Percentiles rank a stretch among this genome's conserved stretches.
These are phyloP conservation scores for Chrysanthemum seticuspe DNA, from an alignment of 129 eudicot species.

Conservation along the genomic window DNA sequence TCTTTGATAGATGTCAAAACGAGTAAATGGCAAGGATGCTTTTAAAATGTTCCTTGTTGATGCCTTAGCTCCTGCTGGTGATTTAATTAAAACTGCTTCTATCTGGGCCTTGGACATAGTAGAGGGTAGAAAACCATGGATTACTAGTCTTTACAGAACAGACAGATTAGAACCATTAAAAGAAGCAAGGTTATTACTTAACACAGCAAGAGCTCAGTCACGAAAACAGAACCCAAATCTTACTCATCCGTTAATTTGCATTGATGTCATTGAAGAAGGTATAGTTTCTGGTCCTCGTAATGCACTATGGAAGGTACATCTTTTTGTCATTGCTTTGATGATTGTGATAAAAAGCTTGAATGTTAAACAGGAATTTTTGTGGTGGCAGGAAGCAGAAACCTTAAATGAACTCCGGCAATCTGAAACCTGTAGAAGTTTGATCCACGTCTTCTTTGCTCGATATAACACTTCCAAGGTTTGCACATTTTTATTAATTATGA, in stretches of 20 bases:
- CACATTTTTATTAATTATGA: neutral
- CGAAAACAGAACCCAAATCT: constrained; percentile 51
- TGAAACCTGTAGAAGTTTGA: constrained; percentile 54
- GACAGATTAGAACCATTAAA: constrained; percentile 53
- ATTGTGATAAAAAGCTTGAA: neutral
- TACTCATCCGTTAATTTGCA: constrained; percentile 59
- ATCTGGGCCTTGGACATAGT: constrained; percentile 59
- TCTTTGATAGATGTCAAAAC: constrained; percentile 45
- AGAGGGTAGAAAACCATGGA: constrained; percentile 51
- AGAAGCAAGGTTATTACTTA: constrained; percentile 53
- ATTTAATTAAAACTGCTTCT: constrained; percentile 41
- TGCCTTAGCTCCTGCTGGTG: constrained; percentile 48
- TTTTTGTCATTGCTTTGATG: neutral
- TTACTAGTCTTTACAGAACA: constrained; percentile 43
- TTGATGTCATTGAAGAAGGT: constrained; percentile 68
- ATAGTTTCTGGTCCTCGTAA: constrained; percentile 51
- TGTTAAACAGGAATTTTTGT: neutral
- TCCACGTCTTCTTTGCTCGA: constrained; percentile 66
- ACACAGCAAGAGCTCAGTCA: constrained; percentile 38
- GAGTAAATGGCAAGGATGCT: constrained; percentile 55
- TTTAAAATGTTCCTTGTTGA: constrained; percentile 50
- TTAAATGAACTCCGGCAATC: constrained; percentile 58
- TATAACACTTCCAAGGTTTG: constrained; percentile 45
- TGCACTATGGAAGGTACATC: constrained; percentile 62
- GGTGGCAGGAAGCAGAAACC: constrained; percentile 65